Evolutionary conservation across 2,329 filamentous ascomycete genomes (phyloP).

Genomic region (Cercospora canescens): DNA sequence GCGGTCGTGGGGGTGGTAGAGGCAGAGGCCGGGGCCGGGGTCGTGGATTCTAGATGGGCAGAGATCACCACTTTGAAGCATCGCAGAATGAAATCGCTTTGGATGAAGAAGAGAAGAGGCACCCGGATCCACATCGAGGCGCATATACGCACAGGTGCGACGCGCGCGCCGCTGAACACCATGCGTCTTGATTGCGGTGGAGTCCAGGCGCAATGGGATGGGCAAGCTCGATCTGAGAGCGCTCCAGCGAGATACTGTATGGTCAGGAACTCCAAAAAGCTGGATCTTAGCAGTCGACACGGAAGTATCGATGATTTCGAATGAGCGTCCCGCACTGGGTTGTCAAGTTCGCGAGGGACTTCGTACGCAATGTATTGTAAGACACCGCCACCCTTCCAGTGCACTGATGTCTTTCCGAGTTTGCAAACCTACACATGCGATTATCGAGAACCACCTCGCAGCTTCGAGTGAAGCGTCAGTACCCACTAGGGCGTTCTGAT

Average conservation of each 20-base stretch:
- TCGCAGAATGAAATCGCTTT: neutral
- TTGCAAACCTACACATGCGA: neutral
- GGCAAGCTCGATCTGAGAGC: neutral
- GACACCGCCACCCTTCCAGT: neutral
- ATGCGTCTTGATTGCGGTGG: neutral
- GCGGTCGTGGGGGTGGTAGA: constrained; percentile 43
- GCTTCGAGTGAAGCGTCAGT: neutral
- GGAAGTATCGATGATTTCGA: neutral
- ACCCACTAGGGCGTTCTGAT: neutral
- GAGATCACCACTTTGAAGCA: neutral
- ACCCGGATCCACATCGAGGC: neutral
- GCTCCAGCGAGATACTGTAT: neutral
- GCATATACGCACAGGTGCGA: neutral
- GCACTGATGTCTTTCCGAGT: neutral
- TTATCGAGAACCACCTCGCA: neutral
- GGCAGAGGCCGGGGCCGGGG: constrained; percentile 35
- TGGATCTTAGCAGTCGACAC: neutral
- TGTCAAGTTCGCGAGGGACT: neutral
- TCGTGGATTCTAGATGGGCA: constrained; percentile 19
- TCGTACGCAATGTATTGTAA: neutral
- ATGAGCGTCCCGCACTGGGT: neutral
- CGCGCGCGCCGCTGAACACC: neutral
- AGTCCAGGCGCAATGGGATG: neutral
- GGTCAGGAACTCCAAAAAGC: neutral
- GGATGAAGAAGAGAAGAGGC: neutral